Base-by-base conservation (phyloP, 306 rosid species). In the Psophocarpus tetragonolobus region DNA sequence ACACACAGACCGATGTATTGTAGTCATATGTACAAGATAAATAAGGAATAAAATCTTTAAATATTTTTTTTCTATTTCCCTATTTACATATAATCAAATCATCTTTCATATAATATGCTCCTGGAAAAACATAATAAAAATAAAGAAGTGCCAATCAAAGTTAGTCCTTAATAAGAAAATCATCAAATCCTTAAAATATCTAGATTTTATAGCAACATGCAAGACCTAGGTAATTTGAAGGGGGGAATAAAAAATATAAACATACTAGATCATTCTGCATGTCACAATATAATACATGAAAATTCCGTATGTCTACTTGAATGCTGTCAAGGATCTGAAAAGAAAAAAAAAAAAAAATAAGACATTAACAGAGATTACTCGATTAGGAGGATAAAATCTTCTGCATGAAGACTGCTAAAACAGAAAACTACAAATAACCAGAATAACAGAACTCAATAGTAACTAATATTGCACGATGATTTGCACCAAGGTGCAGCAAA, bases 301-400 rank as follows among this genome's bases (percentile, higher is more conserved):
- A 86, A 73, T 87, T 89, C 69, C 92, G 83, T 51, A 95, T 86
- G 77, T 93, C 89, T 65, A 95, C 93, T 89, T 92, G 97, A 76
- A 95, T 95, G 91, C 86, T 92, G 87, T 95, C 98, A 83, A 95
- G 87, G 84, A 89, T 84, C 97, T 95, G 75, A 27, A 27, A 77
- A 65, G 73, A 61, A 77, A 69, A 41, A 44, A 77, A 65, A 75
- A 61, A 77, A 69, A 41, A 44, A 20, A 54, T 32, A 42, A 41
- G 44, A 77, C 36, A 85, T 78, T 30, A 77, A 54, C 11, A 6
- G 53, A 39, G 7, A 21, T 21, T 66, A 66, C 18, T 21, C 12
- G 30, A 38, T 44, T 30, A 21, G 45, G 13, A 39, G 14, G 39
- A 58, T 29, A 30, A 51, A 69, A 78, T 42, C 45, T 56, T 58